Evolutionary conservation across 2,329 filamentous ascomycete species (phyloP).

Genomic region (Penicillium thymicola): DNA sequence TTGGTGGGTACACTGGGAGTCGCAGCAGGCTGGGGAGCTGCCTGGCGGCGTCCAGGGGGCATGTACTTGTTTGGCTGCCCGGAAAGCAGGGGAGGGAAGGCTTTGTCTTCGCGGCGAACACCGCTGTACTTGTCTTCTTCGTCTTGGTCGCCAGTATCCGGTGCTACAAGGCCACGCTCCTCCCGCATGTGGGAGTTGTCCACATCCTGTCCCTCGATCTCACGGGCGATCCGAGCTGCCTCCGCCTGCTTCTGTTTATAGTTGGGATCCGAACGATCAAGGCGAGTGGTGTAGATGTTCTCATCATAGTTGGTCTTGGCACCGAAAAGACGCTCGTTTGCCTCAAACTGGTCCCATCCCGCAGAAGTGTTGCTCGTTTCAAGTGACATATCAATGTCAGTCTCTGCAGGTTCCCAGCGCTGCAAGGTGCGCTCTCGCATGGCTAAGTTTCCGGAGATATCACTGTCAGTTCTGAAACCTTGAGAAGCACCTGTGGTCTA

Average conservation of each 20-base stretch:
- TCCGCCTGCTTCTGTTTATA: constrained; percentile 75
- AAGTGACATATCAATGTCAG: constrained; percentile 65
- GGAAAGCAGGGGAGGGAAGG: constrained; percentile 63
- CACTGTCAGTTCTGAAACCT: constrained; percentile 79
- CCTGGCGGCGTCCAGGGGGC: constrained; percentile 80
- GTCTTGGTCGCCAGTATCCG: constrained; percentile 66
- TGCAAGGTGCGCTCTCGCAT: constrained; percentile 73
- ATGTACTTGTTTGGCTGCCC: constrained; percentile 73
- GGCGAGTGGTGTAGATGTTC: constrained; percentile 87
- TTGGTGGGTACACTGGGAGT: constrained; percentile 80
- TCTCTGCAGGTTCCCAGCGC: constrained; percentile 72
- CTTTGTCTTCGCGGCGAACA: constrained; percentile 66
- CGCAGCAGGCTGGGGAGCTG: constrained; percentile 68
- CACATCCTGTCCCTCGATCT: constrained; percentile 76
- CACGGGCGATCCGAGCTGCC: constrained; percentile 78
- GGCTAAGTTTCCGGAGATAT: constrained; percentile 73
- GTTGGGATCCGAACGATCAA: constrained; percentile 77
- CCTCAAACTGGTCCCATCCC: constrained; percentile 90
- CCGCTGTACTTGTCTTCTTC: constrained; percentile 98
- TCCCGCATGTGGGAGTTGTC: constrained; percentile 83
- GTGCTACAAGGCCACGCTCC: constrained; percentile 69
- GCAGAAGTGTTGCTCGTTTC: constrained; percentile 54
- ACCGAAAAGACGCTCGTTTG: constrained; percentile 83
- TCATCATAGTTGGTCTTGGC: constrained; percentile 89
- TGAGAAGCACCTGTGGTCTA: constrained; percentile 54